Conservation (phyloP, 2,329 filamentous ascomycete species). For the Penicillium sp. region DNA sequence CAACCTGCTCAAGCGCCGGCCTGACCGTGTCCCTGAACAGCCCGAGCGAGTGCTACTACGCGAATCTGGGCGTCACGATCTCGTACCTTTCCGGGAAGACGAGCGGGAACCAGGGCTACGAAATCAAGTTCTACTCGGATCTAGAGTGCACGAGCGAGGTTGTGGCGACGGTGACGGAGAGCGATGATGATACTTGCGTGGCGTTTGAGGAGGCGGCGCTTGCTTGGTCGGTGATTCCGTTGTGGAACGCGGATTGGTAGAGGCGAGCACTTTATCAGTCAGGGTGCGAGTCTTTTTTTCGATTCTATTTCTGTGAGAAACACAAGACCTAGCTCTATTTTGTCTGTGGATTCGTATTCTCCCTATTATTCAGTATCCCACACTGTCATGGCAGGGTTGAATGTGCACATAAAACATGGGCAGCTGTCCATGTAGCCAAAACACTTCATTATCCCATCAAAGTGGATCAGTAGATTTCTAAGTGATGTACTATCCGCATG, state of each 20-base stretch:
- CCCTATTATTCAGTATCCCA: too few species aligned
- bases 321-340: too few species aligned
- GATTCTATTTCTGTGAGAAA: too few species aligned
- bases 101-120: constrained; percentile 16
- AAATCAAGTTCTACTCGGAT: constrained; percentile 12
- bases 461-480: too few species aligned
- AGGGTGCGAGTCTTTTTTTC: too few species aligned
- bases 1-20: not conserved
- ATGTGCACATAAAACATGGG: too few species aligned
- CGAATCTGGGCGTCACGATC: not conserved
- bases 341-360: too few species aligned
- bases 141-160: not conserved
- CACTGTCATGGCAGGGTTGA: too few species aligned
- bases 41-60: not conserved
- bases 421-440: too few species aligned
- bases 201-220: not conserved
- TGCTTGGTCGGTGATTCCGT: constrained; percentile 1
- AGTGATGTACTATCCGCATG: too few species aligned
- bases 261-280: too few species aligned
- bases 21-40: not conserved
- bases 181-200: not conserved
- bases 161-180: not conserved
- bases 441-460: too few species aligned
- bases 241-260: constrained; percentile 15
- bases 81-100: not conserved